Base-by-base conservation (phyloP, 805 yeast species). In the Candida saitoana region DNA sequence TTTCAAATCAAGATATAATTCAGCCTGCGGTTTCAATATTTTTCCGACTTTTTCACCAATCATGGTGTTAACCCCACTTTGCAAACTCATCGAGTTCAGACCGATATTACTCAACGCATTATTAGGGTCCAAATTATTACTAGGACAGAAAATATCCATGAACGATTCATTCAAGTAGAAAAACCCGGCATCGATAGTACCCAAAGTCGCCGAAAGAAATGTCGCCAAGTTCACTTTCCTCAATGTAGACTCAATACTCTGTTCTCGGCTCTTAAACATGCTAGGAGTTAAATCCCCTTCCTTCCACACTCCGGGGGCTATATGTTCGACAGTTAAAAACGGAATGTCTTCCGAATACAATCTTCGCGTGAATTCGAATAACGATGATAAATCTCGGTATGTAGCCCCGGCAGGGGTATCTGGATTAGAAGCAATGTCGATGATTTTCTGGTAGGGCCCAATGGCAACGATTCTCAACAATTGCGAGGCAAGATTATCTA, bases 171-270 rank as follows among this genome's bases (percentile, higher is more conserved):
- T 87, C 49, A 93, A 72, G 55, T 84, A 81, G 63, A 82, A 85
- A 59, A 93, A 88, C 1, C 97, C 98, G 36, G 87, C 83, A 46
- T 87, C 93, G 39, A 85, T 76, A 14, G 87, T 73, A 37, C 96
- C 96, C 44, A 90, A 71, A 1, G 93, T 79, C 0, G 96, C 93
- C n/a, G 89, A 76, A 32, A 89, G 66, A 56, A 88, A 93, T 0
- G 96, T 88, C 0, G 96, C 87, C 48, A 93, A 63, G 53, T 93
- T 93, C 1, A 89, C 86, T 51, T 91, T 86, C 44, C 95, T 79
- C 25, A 91, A 61, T 0, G 93, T 81, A 31, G 79, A 71, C 57
- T 74, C 77, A 43, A 80, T 65, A 38, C 79, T 73, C 46, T 79
- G 82, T 50, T 81, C 87, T 45, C 80, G 74, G 40, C 77, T 80